These are phyloP conservation scores for Candida suzukii DNA, from an alignment of 805 yeast species.

Conservation along the genomic window DNA sequence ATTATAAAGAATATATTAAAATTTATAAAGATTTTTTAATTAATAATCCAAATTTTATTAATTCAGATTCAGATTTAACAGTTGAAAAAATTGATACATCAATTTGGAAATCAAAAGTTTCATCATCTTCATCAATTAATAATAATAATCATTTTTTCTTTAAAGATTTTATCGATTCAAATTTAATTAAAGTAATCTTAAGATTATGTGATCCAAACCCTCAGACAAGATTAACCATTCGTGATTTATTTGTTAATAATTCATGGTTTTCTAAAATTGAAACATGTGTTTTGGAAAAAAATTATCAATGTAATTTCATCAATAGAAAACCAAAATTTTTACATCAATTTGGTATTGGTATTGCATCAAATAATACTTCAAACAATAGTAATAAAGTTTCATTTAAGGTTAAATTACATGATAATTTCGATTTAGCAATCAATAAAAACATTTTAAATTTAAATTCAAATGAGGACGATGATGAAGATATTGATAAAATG, in stretches of 20 bases:
- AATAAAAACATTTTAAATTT: background rate
- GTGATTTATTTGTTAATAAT: conserved; percentile 43
- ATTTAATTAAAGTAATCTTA: conserved; percentile 38
- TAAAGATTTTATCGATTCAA: conserved; percentile 12
- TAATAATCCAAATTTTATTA: conserved; percentile 44
- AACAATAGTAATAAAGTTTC: background rate
- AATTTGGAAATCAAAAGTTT: background rate
- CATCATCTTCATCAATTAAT: no score
- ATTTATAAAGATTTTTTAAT: conserved; percentile 28
- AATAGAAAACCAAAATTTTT: background rate
- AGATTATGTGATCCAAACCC: conserved; percentile 62
- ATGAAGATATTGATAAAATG: background rate
- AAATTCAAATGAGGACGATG: no score
- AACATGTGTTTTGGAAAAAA: conserved; percentile 47
- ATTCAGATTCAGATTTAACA: conserved; percentile 50
- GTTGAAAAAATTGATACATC: conserved; percentile 32
- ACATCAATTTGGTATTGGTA: background rate
- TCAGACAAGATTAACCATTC: conserved; percentile 44
- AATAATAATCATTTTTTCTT: conserved; percentile 35
- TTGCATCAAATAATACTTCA: background rate
- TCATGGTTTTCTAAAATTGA: conserved; percentile 57
- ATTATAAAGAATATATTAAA: conserved; percentile 48
- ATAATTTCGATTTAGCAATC: background rate
- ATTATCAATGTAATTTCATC: conserved; percentile 18
- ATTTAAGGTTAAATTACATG: background rate